Percentiles rank a stretch among this genome's conserved stretches.
These are phyloP conservation scores for Plectosphaerella sp. DNA, from an alignment of 2,329 filamentous ascomycete species.

Conservation along the genomic window DNA sequence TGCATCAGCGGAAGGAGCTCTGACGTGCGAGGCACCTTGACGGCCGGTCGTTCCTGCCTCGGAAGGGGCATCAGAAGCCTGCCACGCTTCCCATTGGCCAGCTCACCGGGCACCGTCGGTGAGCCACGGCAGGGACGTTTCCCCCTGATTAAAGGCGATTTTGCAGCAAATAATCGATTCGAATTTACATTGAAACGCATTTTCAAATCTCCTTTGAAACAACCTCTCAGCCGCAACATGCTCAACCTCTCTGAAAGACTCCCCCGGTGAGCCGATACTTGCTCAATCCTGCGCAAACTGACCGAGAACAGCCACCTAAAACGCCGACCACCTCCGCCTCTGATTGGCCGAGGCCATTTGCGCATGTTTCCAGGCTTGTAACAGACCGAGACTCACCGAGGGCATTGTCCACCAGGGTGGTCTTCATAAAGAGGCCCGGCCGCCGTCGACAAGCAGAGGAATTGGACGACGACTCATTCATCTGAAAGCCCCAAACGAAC, in stretches of 20 bases:
- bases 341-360: neutral
- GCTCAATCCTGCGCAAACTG: neutral
- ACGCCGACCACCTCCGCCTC: neutral
- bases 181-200: neutral
- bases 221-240: neutral
- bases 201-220: no score
- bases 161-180: neutral
- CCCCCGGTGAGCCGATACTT: neutral
- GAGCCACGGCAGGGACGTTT: neutral
- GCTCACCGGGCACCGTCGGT: neutral
- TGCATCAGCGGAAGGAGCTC: neutral
- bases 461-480: neutral
- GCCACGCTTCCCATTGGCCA: neutral
- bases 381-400: neutral
- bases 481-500: no score
- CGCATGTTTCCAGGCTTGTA: neutral
- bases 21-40: conserved; percentile 10
- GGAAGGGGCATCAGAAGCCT: neutral
- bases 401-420: neutral
- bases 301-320: neutral
- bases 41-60: neutral
- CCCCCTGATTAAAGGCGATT: no score
- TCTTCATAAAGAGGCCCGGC: neutral
- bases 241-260: neutral
- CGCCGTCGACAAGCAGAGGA: neutral